Evolutionary conservation across 352 stramenopile species (phyloP), one percentile per base, ranked within the genome.

Genomic region (Globisporangium spinosum): DNA sequence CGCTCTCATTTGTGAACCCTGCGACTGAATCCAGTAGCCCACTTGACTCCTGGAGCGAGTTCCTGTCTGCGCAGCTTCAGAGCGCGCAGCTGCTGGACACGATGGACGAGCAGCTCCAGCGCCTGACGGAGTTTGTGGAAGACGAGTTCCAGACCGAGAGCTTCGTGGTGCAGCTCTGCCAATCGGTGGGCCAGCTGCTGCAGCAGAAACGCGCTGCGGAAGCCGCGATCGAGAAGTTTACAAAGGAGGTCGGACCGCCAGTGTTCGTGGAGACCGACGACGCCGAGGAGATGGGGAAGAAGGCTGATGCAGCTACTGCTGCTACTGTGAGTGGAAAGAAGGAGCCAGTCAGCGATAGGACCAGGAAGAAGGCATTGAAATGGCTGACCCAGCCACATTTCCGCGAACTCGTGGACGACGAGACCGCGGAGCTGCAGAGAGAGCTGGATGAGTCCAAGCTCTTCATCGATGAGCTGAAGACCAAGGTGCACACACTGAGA

Each of bases 401-500:
- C 23, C 60, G 49, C 9, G 60, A 66, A 8, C 60, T 66, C 3
- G 45, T 66, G 22, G 25, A 59, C 23, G 27, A 29, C 7, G 25
- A 59, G 40, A 66, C 45, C 9, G 60, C 25, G 45, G 43, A 34
- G 22, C 58, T 74, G 4, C 47, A 74, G 47, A 25, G 58, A 9
- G 65, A 74, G 22, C 17, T 74, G 25, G 56, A 69, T 9, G 45
- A 59, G 27, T 66, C 69, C n/a, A 65, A 74, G 29, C 47, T 47
- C 23, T 62, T 57, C 3, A 74, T 70, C 15, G 20, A 67, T 20
- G 64, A 65, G 23, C 20, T 74, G 3, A 64, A 68, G 20, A 49
- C 64, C 53, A 74, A 71, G 40, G 38, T 74, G 12, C 29, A 74
- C 32, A 58, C 69, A n/a, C 67, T 68, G 43, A 67, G 62, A 35